Conservation (phyloP, 176 grass and related monocot genomes). For the Juncus inflexus region DNA sequence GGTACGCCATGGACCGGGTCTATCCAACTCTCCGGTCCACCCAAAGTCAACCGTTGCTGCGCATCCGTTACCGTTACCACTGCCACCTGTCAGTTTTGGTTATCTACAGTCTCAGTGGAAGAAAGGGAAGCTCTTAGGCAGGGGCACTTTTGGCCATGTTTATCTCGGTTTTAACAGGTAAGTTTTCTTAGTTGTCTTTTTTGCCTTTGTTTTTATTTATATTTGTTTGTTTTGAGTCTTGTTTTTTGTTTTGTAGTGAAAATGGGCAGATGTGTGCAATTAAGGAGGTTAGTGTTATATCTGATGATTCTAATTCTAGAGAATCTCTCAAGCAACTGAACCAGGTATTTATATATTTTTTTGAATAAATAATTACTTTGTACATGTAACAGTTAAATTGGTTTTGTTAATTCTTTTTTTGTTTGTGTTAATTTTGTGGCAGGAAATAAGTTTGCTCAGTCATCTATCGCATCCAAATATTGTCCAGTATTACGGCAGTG, state of each 20-base stretch:
- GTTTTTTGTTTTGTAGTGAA: slow-evolving; percentile 50
- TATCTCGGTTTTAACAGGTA: slow-evolving; percentile 85
- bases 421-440: slow-evolving; percentile 14
- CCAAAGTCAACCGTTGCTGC: slow-evolving; percentile 26
- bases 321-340: slow-evolving; percentile 91
- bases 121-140: slow-evolving; percentile 64
- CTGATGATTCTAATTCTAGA: slow-evolving; percentile 88
- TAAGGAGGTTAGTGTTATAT: slow-evolving; percentile 96
- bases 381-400: slow-evolving; percentile 1
- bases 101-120: slow-evolving; percentile 65
- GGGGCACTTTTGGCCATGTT: slow-evolving; percentile 77
- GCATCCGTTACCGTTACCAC: slow-evolving; percentile 63
- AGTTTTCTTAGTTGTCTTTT: slow-evolving; percentile 16
- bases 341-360: slow-evolving; percentile 43
- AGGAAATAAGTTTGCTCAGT: slow-evolving; percentile 95
- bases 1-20: slow-evolving; percentile 40
- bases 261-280: slow-evolving; percentile 88
- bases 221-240: slow-evolving; percentile 12
- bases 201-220: slow-evolving; percentile 3
- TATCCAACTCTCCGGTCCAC: slow-evolving; percentile 41
- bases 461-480: slow-evolving; percentile 85
- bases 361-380: background rate
- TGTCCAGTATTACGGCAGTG: slow-evolving; percentile 83
- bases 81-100: slow-evolving; percentile 32
- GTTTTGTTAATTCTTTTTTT: slow-evolving; percentile 22